Evolutionary conservation across 2,329 filamentous ascomycete species (phyloP).

Genomic region (Orbilia blumenaviensis): DNA sequence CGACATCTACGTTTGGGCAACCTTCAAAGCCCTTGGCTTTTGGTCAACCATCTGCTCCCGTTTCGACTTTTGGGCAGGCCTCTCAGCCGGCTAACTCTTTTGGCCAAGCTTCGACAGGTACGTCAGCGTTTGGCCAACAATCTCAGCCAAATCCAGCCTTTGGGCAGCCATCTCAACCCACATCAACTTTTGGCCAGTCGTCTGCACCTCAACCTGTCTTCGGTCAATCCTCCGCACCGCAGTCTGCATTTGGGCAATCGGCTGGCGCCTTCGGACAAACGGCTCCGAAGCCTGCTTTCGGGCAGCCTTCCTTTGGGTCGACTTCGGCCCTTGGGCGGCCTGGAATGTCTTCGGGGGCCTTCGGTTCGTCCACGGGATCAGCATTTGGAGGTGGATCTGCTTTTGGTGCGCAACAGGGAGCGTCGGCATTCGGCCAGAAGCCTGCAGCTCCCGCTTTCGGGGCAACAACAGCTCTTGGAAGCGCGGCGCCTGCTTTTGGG

Average conservation of each 20-base stretch:
- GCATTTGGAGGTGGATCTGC: constrained; percentile 60
- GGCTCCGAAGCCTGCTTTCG: constrained; percentile 58
- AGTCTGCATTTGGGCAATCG: constrained; percentile 56
- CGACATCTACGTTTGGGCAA: constrained; percentile 59
- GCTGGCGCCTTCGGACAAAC: constrained; percentile 58
- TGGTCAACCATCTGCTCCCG: constrained; percentile 31
- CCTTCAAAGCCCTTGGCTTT: constrained; percentile 57
- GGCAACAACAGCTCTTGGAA: constrained; percentile 8
- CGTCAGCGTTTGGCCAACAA: constrained; percentile 45
- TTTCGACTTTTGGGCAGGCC: constrained; percentile 54
- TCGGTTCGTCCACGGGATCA: constrained; percentile 61
- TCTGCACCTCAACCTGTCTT: constrained; percentile 8
- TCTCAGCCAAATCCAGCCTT: constrained; percentile 31
- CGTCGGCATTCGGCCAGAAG: constrained; percentile 62
- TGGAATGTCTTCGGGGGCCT: constrained; percentile 63
- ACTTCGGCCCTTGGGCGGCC: constrained; percentile 66
- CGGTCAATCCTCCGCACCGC: constrained; percentile 58
- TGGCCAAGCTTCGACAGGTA: constrained; percentile 39
- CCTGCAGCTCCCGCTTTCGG: constrained; percentile 40
- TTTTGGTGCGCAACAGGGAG: constrained; percentile 63
- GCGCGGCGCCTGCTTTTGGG: not conserved
- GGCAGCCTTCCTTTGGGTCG: constrained; percentile 64
- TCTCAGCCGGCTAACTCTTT: constrained; percentile 53
- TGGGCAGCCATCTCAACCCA: constrained; percentile 36
- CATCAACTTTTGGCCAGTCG: constrained; percentile 26